phyloP scores from a whole-genome alignment of 2,329 filamentous ascomycete species.

The Onygenales sp. region DNA sequence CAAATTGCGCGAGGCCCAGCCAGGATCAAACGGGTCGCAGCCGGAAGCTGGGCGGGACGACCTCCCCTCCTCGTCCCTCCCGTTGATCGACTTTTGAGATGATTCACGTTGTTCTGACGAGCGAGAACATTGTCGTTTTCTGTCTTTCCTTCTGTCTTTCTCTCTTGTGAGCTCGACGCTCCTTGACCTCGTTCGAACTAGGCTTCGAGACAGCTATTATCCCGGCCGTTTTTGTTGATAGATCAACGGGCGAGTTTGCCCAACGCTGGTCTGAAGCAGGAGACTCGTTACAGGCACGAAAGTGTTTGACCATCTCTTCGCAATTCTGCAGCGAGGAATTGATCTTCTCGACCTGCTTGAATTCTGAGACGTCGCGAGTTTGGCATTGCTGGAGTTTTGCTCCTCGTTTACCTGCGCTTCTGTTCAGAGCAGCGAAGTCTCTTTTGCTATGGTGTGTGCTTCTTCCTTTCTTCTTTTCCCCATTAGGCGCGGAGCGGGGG shows the following conservation, averaged over 20 bases:
- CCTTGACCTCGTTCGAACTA: not conserved
- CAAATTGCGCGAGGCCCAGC: not conserved
- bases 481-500: not conserved
- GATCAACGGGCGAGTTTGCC: not conserved
- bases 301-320: not conserved
- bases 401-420: not conserved
- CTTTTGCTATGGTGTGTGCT: not conserved
- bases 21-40: not conserved
- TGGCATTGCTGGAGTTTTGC: slow-evolving; percentile 15
- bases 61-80: not conserved
- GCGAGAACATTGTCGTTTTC: not conserved
- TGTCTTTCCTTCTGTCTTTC: slow-evolving; percentile 10
- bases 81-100: not conserved
- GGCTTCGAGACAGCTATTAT: not conserved
- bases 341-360: not conserved
- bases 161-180: slow-evolving; percentile 12
- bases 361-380: slow-evolving; percentile 17
- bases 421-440: not conserved
- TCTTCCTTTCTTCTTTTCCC: not conserved
- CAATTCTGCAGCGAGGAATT: not conserved
- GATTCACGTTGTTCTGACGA: not conserved
- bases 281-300: not conserved
- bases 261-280: not conserved
- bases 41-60: not conserved
- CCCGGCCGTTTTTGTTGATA: not conserved